A percentile compares a stretch with the other conserved stretches of the same genome.
Evolutionary conservation across 2,329 filamentous ascomycete genomes (phyloP).

Genomic region (Penicillium expansum): DNA sequence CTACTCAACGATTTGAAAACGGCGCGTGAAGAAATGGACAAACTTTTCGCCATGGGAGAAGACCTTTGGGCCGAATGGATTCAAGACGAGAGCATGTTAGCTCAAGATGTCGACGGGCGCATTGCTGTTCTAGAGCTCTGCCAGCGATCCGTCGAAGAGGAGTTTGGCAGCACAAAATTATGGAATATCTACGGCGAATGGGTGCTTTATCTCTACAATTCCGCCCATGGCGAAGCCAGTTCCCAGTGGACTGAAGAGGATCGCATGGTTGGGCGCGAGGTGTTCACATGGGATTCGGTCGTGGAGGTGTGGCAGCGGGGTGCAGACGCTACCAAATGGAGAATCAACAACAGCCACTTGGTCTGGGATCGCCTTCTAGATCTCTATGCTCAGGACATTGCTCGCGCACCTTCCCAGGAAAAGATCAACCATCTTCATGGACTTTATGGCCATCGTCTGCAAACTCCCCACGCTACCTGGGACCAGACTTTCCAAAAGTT

Average conservation of each 20-base stretch:
- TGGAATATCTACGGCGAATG: slow-evolving; percentile 64
- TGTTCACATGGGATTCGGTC: slow-evolving; percentile 58
- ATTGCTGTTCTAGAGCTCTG: slow-evolving; percentile 60
- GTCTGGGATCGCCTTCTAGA: slow-evolving; percentile 62
- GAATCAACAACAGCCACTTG: slow-evolving; percentile 59
- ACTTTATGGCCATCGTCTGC: slow-evolving; percentile 55
- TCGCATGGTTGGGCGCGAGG: slow-evolving; percentile 55
- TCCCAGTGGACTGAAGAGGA: slow-evolving; percentile 56
- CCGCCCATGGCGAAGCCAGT: slow-evolving; percentile 45
- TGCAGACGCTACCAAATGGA: slow-evolving; percentile 57
- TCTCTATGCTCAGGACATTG: slow-evolving; percentile 53
- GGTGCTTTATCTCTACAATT: slow-evolving; percentile 56
- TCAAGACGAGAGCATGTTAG: slow-evolving; percentile 59
- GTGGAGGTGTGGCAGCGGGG: slow-evolving; percentile 57
- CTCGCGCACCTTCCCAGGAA: slow-evolving; percentile 47
- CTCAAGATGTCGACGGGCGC: slow-evolving; percentile 55
- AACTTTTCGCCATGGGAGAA: slow-evolving; percentile 62
- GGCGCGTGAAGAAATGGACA: slow-evolving; percentile 58
- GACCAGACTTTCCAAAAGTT: slow-evolving; percentile 58
- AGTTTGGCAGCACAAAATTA: slow-evolving; percentile 59
- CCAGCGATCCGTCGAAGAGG: slow-evolving; percentile 58
- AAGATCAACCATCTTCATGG: slow-evolving; percentile 50
- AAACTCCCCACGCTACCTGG: slow-evolving; percentile 59
- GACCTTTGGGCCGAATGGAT: slow-evolving; percentile 63
- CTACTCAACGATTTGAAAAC: slow-evolving; percentile 47